Evolutionary conservation across 129 eudicot genomes (phyloP).

Genomic region (Erigeron canadensis): DNA sequence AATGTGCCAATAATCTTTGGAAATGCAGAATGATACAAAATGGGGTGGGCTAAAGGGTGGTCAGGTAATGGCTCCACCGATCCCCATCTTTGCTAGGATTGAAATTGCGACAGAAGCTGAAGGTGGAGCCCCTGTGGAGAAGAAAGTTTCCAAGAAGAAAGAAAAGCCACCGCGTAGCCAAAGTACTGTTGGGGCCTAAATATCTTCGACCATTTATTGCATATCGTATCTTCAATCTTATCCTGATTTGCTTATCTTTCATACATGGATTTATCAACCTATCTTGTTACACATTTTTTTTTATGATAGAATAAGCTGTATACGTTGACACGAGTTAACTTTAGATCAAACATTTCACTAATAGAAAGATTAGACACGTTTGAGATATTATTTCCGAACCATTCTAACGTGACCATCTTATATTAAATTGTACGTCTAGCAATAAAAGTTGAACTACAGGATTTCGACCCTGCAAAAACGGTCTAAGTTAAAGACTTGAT

Average conservation of each 20-base stretch:
- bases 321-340: too few species aligned
- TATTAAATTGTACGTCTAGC: constrained; percentile 3
- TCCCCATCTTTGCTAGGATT: constrained; percentile 74
- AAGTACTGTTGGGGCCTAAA: constrained; percentile 42
- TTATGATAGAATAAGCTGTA: too few species aligned
- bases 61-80: constrained; percentile 74
- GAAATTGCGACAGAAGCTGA: constrained; percentile 41
- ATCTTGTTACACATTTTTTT: constrained; percentile 5
- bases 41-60: constrained; percentile 96
- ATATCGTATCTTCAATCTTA: neutral
- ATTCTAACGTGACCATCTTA: neutral
- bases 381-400: too few species aligned
- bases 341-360: neutral
- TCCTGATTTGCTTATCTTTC: neutral
- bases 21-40: constrained; percentile 64
- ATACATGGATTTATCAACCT: neutral
- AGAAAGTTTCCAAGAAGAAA: constrained; percentile 62
- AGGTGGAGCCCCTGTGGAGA: constrained; percentile 32
- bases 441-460: neutral
- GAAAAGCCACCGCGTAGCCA: constrained; percentile 36
- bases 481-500: constrained; percentile 22
- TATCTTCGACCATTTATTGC: neutral
- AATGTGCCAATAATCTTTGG: neutral
- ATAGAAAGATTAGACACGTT: too few species aligned
- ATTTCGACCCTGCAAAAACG: neutral